A percentile compares a stretch with the other conserved stretches of the same genome.
Evolutionary conservation across 192 early-diverging fungal genomes (phyloP).

Genomic region (Mortierella antarctica): DNA sequence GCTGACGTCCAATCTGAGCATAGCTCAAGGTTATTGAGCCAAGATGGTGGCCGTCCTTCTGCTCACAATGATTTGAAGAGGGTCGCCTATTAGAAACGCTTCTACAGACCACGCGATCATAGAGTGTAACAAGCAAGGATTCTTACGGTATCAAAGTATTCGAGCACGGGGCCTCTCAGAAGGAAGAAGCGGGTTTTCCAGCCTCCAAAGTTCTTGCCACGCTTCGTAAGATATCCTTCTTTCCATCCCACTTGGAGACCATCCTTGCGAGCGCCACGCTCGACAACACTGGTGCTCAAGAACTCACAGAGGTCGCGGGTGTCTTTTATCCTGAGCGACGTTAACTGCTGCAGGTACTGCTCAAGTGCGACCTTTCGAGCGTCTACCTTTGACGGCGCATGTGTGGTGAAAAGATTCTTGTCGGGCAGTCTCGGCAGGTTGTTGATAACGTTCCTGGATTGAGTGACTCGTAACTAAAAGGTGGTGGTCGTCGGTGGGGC

Average conservation of each 20-base stretch:
- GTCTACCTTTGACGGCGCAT: slow-evolving; percentile 88
- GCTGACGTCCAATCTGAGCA: slow-evolving; percentile 76
- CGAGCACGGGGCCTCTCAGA: slow-evolving; percentile 71
- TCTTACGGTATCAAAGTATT: slow-evolving; percentile 85
- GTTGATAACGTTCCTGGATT: slow-evolving; percentile 54
- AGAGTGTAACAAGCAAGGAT: too few relatives aligned
- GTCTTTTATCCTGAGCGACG: slow-evolving; percentile 69
- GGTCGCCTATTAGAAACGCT: slow-evolving; percentile 3
- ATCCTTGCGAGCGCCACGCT: slow-evolving; percentile 50
- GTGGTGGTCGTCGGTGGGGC: too few relatives aligned
- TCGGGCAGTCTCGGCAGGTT: slow-evolving; percentile 85
- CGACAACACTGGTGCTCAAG: slow-evolving; percentile 74
- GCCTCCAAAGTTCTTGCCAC: slow-evolving; percentile 96
- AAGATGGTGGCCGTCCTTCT: slow-evolving; percentile 78
- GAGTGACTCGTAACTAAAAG: slow-evolving; percentile 47
- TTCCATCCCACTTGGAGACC: slow-evolving; percentile 67
- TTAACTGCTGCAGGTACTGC: slow-evolving; percentile 81
- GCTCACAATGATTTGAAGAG: slow-evolving; percentile 12
- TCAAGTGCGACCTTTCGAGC: slow-evolving; percentile 88
- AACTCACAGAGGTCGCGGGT: slow-evolving; percentile 78
- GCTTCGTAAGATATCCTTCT: slow-evolving; percentile 91
- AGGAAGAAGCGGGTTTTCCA: slow-evolving; percentile 95
- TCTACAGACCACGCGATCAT: too few relatives aligned
- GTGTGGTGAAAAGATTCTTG: slow-evolving; percentile 81
- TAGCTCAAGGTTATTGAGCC: slow-evolving; percentile 82